Evolutionary conservation across 2,329 filamentous ascomycete species (phyloP), one percentile per base, ranked within the genome.

Genomic region (Thelonectria olida): DNA sequence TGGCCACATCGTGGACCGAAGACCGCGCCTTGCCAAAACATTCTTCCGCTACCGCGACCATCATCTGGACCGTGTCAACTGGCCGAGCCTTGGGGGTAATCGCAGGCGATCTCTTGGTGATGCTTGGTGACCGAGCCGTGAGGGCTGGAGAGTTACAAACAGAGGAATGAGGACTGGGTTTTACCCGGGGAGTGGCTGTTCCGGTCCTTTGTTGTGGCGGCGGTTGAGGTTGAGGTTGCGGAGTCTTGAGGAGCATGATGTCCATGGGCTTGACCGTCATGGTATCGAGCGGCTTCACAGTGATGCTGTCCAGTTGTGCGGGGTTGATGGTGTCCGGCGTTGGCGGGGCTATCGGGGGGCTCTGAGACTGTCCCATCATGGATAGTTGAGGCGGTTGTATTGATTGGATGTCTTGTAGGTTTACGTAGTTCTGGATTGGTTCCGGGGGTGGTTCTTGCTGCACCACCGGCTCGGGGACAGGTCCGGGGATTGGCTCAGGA

Each of bases 1-100:
- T 78, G 41, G 78, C 78, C 1, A 78, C 74, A 54, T 84, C 76
- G 54, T 85, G 81, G 53, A 85, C 81, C 2, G 82, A 79, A 17
- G 78, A 77, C 61, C 89, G 86, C 15, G 92, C 92, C 54, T 88
- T 88, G 23, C 80, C 79, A 53, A 94, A 87, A 69, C 91, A 93
- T 66, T 95, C 91, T 69, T 95, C 91, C 2, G 91, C 90, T 13
- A 93, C 82, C n/a, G 85, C 85, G 7, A 92, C 80, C 58, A 94
- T 80, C 8, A 93, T 78, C 2, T 88, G 80, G 3, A 85, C 79
- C 1, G 82, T 84, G 57, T 87, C 85, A 8, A 81, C 73, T 8
- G 81, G 80, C 4, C 78, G 73, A 7, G 76, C 72, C 63, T 80
- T 80, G 5, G 77, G 73, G 0, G 78, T 75, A 4, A 78, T 71